Evolutionary conservation across 169 alveolate species (phyloP).

Genomic region (Amoebophrya sp.): DNA sequence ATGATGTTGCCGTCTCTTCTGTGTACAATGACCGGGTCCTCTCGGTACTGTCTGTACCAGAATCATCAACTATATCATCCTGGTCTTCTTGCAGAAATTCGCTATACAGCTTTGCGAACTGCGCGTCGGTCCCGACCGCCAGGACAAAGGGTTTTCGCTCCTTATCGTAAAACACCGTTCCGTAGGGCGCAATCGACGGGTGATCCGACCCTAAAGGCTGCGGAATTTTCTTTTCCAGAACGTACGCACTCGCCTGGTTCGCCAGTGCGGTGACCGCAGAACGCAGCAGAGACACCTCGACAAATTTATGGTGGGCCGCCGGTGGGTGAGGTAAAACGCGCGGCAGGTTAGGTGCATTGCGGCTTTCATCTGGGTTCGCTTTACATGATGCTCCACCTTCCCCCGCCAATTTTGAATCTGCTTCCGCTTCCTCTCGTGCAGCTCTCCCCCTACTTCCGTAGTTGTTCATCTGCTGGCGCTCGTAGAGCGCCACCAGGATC

Average conservation of each 20-base stretch:
- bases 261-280: neutral
- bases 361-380: too few species aligned
- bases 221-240: neutral
- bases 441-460: too few species aligned
- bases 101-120: neutral
- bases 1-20: too few species aligned
- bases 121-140: neutral
- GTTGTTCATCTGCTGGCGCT: too few species aligned
- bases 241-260: neutral
- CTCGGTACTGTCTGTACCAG: neutral
- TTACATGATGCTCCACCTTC: neutral
- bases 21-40: neutral
- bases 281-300: neutral
- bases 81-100: neutral
- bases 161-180: neutral
- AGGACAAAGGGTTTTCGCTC: conserved; percentile 1
- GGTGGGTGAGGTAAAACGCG: too few species aligned
- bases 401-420: too few species aligned
- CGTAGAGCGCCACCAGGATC: neutral
- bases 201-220: neutral
- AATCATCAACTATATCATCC: neutral
- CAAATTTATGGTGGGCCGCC: neutral
- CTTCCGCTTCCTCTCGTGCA: too few species aligned
- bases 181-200: neutral
- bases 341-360: too few species aligned